A percentile compares a stretch with the other conserved stretches of the same genome.
phyloP scores from a whole-genome alignment of 208 protist genomes.

The Acanthamoeba divionensis region DNA sequence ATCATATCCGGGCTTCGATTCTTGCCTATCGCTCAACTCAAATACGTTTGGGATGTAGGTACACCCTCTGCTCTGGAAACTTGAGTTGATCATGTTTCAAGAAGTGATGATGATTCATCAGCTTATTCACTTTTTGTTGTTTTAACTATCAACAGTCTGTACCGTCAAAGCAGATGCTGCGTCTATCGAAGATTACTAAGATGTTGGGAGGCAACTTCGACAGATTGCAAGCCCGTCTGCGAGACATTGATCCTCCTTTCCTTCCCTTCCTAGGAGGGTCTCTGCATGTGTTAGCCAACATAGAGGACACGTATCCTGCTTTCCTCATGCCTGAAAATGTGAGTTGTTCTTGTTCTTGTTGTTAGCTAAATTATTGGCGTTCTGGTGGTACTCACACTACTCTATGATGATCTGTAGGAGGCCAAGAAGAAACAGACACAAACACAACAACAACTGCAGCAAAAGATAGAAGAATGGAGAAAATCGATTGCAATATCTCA shows the following conservation, averaged over 20 bases:
- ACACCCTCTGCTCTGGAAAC: not conserved
- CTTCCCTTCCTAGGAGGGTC: conserved; percentile 58
- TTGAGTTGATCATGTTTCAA: not conserved
- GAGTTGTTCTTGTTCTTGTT: not conserved
- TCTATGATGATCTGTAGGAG: too few species aligned
- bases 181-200: not conserved
- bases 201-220: conserved; percentile 11
- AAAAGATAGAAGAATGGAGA: not conserved
- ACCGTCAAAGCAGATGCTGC: conserved; percentile 4
- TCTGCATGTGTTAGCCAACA: conserved; percentile 76
- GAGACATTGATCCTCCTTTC: conserved; percentile 14
- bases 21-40: conserved; percentile 54
- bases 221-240: not conserved
- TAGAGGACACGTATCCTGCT: conserved; percentile 65
- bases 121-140: not conserved
- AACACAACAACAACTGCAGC: too few species aligned
- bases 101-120: not conserved
- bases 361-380: not conserved
- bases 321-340: not conserved
- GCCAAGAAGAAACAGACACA: not conserved
- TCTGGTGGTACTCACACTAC: not conserved
- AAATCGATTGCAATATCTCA: not conserved
- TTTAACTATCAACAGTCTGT: not conserved
- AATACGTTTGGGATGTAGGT: conserved; percentile 66
- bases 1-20: conserved; percentile 66